These are phyloP conservation scores for Stachybotrys elegans DNA, from an alignment of 2,329 filamentous ascomycete genomes.

Conservation along the genomic window DNA sequence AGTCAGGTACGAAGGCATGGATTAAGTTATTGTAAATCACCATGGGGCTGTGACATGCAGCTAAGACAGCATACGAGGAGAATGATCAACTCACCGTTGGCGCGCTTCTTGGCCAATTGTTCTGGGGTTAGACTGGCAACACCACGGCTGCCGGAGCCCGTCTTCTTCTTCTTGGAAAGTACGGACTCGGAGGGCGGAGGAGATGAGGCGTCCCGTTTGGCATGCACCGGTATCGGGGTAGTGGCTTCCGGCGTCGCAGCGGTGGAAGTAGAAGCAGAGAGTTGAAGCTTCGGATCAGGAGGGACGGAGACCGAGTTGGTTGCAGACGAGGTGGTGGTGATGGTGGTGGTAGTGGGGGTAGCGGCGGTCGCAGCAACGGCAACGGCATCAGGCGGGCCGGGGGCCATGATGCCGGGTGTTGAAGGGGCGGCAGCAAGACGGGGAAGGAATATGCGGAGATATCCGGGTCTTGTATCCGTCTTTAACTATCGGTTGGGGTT, in stretches of 20 bases:
- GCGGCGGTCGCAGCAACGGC: neutral
- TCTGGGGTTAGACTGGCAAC: constrained; percentile 66
- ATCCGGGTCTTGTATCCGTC: too few species aligned
- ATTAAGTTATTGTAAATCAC: too few species aligned
- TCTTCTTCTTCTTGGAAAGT: constrained; percentile 39
- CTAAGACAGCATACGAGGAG: too few species aligned
- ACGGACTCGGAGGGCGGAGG: too few species aligned
- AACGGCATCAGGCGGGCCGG: neutral
- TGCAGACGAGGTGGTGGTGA: neutral
- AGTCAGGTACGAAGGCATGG: too few species aligned
- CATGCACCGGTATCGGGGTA: too few species aligned
- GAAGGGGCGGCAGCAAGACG: neutral
- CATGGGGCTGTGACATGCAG: too few species aligned
- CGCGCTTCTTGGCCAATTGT: constrained; percentile 64
- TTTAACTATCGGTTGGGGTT: too few species aligned
- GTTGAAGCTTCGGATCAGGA: too few species aligned
- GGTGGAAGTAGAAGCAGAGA: too few species aligned
- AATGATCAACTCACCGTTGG: constrained; percentile 53
- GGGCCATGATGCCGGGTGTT: neutral
- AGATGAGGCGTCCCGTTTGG: too few species aligned
- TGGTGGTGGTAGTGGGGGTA: neutral
- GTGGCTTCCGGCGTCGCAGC: too few species aligned
- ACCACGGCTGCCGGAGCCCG: constrained; percentile 39
- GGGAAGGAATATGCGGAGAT: neutral
- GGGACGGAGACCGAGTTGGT: neutral